phyloP scores from a whole-genome alignment of 192 early-diverging fungal genomes.

The Podila clonocystis region DNA sequence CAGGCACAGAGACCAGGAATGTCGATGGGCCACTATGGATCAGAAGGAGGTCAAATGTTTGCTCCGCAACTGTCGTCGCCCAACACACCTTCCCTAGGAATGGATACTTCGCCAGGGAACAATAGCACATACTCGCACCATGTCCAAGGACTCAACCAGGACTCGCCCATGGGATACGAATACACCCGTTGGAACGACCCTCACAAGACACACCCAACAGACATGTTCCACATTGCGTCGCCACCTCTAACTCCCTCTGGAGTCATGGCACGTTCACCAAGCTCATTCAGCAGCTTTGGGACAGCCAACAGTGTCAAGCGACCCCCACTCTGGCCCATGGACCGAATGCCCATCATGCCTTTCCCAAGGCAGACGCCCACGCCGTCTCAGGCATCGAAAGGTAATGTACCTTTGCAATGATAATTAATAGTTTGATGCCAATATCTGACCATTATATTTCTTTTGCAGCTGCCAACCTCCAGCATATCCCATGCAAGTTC shows the following conservation, averaged over 20 bases:
- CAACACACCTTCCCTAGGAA: neutral
- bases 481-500: conserved; percentile 85
- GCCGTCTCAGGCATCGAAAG: conserved; percentile 43
- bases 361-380: conserved; percentile 37
- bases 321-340: conserved; percentile 47
- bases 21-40: conserved; percentile 31
- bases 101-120: conserved; percentile 8
- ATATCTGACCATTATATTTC: neutral
- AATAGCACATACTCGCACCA: conserved; percentile 8
- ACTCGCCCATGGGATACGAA: conserved; percentile 26
- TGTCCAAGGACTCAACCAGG: conserved; percentile 21
- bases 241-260: conserved; percentile 45
- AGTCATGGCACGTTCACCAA: conserved; percentile 26
- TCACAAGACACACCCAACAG: conserved; percentile 15
- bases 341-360: conserved; percentile 24
- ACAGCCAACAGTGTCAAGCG: conserved; percentile 25
- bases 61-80: conserved; percentile 23
- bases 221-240: conserved; percentile 46
- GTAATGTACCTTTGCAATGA: conserved; percentile 3
- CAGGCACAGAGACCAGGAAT: conserved; percentile 21
- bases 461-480: conserved; percentile 45
- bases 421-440: too few species aligned
- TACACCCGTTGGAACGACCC: conserved; percentile 25
- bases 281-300: conserved; percentile 21
- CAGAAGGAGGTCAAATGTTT: conserved; percentile 24